These are phyloP conservation scores for Penicillium subrubescens DNA, from an alignment of 495 filamentous ascomycete species.

Conservation along the genomic window DNA sequence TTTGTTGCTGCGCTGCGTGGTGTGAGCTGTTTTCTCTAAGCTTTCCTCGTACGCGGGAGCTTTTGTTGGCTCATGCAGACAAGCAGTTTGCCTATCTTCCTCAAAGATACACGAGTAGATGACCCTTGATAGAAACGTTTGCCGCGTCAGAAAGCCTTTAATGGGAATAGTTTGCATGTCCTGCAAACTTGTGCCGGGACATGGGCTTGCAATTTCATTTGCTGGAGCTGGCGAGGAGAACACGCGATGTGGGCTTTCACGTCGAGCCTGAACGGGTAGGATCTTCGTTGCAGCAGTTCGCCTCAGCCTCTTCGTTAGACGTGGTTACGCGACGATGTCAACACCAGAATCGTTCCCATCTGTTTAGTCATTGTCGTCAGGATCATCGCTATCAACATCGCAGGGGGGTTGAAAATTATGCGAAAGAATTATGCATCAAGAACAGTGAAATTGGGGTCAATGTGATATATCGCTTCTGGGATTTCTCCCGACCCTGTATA, in stretches of 20 bases:
- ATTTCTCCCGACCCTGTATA: no score
- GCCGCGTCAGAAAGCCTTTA: neutral
- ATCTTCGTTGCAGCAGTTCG: neutral
- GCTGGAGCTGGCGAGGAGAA: neutral
- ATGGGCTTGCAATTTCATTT: neutral
- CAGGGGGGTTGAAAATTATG: no score
- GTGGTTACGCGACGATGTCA: neutral
- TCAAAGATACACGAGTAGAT: constrained; percentile 1
- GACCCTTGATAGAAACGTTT: constrained; percentile 1
- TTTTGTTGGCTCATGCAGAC: neutral
- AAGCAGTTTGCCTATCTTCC: neutral
- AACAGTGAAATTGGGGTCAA: no score
- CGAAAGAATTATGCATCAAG: no score
- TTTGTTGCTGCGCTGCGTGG: neutral
- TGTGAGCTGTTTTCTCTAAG: neutral
- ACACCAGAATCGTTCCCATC: neutral
- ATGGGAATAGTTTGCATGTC: neutral
- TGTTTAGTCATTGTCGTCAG: neutral
- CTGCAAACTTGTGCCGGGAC: neutral
- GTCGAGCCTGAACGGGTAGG: neutral
- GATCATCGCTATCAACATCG: neutral
- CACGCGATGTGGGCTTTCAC: neutral
- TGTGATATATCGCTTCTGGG: no score
- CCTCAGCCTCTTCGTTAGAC: neutral
- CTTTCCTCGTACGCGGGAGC: neutral